A percentile compares a stretch with the other conserved stretches of the same genome.
Evolutionary conservation across 345 rosid species (phyloP).

Genomic region (Syzygium jambos): DNA sequence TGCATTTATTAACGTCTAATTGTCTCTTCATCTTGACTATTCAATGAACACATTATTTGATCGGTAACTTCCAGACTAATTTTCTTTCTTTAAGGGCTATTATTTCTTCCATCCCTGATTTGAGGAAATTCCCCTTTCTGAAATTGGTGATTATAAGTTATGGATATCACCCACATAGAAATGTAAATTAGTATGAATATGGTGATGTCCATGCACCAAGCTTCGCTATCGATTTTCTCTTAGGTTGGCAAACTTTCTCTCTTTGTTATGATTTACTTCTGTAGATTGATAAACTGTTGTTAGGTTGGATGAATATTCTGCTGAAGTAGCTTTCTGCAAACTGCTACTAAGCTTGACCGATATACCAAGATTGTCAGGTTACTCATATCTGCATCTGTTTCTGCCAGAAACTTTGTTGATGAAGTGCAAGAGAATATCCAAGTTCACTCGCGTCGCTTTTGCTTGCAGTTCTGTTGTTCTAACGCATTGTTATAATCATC

Average conservation of each 20-base stretch:
- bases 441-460: neutral
- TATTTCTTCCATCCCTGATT: neutral
- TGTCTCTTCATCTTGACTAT: neutral
- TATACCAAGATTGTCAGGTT: neutral
- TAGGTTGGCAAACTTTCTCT: neutral
- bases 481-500: neutral
- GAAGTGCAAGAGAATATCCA: neutral
- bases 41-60: neutral
- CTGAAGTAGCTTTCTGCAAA: neutral
- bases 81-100: neutral
- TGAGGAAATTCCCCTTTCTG: neutral
- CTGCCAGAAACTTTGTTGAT: neutral
- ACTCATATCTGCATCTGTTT: neutral
- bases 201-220: neutral
- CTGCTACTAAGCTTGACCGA: neutral
- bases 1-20: neutral
- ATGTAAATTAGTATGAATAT: neutral
- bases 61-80: neutral
- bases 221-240: neutral
- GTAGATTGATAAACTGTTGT: neutral
- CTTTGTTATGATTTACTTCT: neutral
- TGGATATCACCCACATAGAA: neutral
- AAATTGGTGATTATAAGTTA: neutral
- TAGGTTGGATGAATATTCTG: neutral
- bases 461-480: neutral